Evolutionary conservation across 331 rosid species (phyloP).

Genomic region (Acacia pycnantha): DNA sequence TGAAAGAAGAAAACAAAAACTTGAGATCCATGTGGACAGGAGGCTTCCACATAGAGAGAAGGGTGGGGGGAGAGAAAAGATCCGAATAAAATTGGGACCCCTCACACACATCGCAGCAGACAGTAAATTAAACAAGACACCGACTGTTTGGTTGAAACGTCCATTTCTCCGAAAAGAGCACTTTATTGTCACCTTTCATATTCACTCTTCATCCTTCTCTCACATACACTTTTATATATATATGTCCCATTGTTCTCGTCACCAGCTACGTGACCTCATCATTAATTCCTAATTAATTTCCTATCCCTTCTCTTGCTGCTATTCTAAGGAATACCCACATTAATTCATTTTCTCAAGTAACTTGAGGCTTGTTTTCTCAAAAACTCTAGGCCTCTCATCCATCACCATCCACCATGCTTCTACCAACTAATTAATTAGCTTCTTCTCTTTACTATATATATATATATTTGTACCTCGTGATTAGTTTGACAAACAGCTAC

Average conservation of each 20-base stretch:
- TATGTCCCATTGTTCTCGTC: not conserved
- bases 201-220: not conserved
- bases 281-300: not conserved
- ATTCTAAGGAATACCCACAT: not conserved
- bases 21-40: not conserved
- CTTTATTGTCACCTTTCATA: conserved; percentile 28
- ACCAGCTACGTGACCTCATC: not conserved
- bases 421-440: not conserved
- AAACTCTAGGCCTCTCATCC: not conserved
- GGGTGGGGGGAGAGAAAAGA: conserved; percentile 12
- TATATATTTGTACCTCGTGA: not conserved
- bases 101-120: conserved; percentile 24
- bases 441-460: not conserved
- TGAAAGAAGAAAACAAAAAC: not conserved
- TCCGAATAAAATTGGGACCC: conserved; percentile 35
- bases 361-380: not conserved
- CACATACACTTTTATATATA: not conserved
- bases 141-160: conserved; percentile 37
- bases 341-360: not conserved
- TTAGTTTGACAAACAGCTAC: not conserved
- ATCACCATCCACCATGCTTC: not conserved
- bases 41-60: not conserved
- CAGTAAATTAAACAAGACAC: conserved; percentile 28
- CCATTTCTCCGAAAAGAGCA: conserved; percentile 31
- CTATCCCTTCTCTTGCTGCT: not conserved